phyloP scores from a whole-genome alignment of 805 yeast genomes.

The Yarrowia phangngaensis region DNA sequence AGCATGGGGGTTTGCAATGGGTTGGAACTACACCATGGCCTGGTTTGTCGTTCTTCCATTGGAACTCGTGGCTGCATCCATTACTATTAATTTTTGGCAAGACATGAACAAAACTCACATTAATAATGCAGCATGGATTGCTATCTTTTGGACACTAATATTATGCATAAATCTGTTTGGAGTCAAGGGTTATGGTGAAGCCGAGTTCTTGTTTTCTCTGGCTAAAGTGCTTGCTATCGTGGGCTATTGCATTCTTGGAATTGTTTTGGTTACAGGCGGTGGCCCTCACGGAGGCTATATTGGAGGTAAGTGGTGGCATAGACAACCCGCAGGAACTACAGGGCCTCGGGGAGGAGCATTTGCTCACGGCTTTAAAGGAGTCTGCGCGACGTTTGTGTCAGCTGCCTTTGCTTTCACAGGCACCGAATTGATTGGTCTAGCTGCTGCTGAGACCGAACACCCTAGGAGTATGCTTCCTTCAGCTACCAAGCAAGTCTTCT shows the following conservation, averaged over 20 bases:
- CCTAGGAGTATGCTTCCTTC: slow-evolving; percentile 65
- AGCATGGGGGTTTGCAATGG: slow-evolving; percentile 62
- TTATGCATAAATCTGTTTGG: slow-evolving; percentile 52
- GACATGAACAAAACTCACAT: slow-evolving; percentile 41
- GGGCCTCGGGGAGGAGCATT: slow-evolving; percentile 43
- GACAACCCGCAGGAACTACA: slow-evolving; percentile 3
- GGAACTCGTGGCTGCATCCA: slow-evolving; percentile 58
- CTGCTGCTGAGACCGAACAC: slow-evolving; percentile 71
- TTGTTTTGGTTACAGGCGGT: slow-evolving; percentile 49
- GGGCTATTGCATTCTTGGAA: slow-evolving; percentile 59
- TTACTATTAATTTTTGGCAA: slow-evolving; percentile 53
- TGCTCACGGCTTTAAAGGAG: slow-evolving; percentile 67
- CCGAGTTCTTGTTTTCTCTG: slow-evolving; percentile 57
- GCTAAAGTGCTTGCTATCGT: slow-evolving; percentile 56
- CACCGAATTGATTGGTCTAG: slow-evolving; percentile 67
- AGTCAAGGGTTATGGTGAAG: slow-evolving; percentile 61
- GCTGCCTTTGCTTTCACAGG: slow-evolving; percentile 79
- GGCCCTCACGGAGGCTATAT: slow-evolving; percentile 57
- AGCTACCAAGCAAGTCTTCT: slow-evolving; percentile 77
- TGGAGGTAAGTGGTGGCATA: slow-evolving; percentile 57
- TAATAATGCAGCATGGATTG: slow-evolving; percentile 56
- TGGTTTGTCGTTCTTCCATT: slow-evolving; percentile 59
- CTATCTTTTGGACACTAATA: slow-evolving; percentile 53
- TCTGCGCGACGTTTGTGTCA: slow-evolving; percentile 66
- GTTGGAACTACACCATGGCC: slow-evolving; percentile 61